Evolutionary conservation across 257 asterid species (phyloP).

Genomic region (Penstemon barbatus): DNA sequence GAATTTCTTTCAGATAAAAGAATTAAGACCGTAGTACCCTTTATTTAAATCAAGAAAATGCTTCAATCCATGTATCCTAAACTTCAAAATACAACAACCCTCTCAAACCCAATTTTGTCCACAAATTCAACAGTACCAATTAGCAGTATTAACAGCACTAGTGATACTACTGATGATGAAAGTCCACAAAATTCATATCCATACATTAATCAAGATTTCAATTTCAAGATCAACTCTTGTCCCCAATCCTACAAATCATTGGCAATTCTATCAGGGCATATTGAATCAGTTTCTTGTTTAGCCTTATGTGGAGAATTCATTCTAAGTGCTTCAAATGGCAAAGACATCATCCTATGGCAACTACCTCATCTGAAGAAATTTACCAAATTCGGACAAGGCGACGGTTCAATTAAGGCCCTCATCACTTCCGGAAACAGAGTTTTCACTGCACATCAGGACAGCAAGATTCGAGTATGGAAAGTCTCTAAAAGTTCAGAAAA

Average conservation of each 20-base stretch:
- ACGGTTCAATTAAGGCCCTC: slow-evolving; percentile 76
- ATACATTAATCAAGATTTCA: slow-evolving; percentile 38
- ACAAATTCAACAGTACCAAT: slow-evolving; percentile 33
- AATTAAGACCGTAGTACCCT: no score
- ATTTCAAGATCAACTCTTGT: slow-evolving; percentile 29
- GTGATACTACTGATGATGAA: slow-evolving; percentile 44
- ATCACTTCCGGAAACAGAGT: slow-evolving; percentile 64
- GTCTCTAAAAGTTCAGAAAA: slow-evolving; percentile 78
- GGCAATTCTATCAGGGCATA: slow-evolving; percentile 76
- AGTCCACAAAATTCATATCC: slow-evolving; percentile 47
- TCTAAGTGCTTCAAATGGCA: slow-evolving; percentile 86
- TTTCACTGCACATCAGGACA: slow-evolving; percentile 86
- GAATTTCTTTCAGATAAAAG: not conserved
- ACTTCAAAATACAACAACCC: slow-evolving; percentile 22
- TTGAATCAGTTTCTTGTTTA: slow-evolving; percentile 74
- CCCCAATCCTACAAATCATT: slow-evolving; percentile 60
- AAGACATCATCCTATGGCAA: slow-evolving; percentile 90
- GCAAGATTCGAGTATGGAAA: slow-evolving; percentile 74
- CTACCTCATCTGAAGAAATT: slow-evolving; percentile 79
- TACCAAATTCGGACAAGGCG: slow-evolving; percentile 83
- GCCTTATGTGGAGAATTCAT: slow-evolving; percentile 84
- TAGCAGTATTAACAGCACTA: slow-evolving; percentile 38
- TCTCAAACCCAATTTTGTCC: slow-evolving; percentile 43
- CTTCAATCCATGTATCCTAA: slow-evolving; percentile 28
- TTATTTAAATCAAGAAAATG: slow-evolving; percentile 14